phyloP scores from a whole-genome alignment of 805 yeast species.

The Trichomonascus vanleenenianus region DNA sequence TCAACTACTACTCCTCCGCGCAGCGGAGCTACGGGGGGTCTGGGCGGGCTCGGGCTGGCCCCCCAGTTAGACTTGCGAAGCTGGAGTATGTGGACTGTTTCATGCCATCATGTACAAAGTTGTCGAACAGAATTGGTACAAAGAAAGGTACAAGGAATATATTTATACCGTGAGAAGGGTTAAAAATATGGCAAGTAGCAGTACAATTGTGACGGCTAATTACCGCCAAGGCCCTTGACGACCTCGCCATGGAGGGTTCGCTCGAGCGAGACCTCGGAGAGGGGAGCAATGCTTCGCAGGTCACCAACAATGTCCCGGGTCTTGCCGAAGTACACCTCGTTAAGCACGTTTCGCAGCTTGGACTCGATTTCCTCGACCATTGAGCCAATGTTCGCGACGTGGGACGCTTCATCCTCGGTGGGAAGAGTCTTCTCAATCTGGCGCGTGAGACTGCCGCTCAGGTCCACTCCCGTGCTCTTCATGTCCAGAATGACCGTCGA shows the following conservation, averaged over 20 bases:
- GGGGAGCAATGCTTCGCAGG: slow-evolving; percentile 39
- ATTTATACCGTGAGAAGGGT: no score
- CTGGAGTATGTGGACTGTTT: no score
- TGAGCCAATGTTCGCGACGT: slow-evolving; percentile 78
- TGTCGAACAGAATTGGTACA: no score
- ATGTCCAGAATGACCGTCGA: slow-evolving; percentile 82
- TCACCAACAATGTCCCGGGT: slow-evolving; percentile 81
- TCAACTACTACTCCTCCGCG: no score
- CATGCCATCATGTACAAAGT: no score
- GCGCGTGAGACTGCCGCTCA: slow-evolving; percentile 81
- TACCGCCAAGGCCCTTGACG: slow-evolving; percentile 33
- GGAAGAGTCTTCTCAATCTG: slow-evolving; percentile 52
- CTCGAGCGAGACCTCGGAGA: slow-evolving; percentile 33
- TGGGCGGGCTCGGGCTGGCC: no score
- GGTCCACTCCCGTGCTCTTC: slow-evolving; percentile 29
- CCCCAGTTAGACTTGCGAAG: no score
- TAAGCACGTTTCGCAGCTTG: slow-evolving; percentile 76
- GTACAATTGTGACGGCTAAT: no score
- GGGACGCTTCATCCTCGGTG: slow-evolving; percentile 46
- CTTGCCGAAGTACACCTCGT: slow-evolving; percentile 93
- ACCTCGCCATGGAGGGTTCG: slow-evolving; percentile 35
- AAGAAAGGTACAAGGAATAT: no score
- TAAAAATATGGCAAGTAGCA: no score
- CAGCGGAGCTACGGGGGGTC: no score
- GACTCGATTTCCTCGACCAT: slow-evolving; percentile 83